phyloP scores from a whole-genome alignment of 106 monocot species.

The Acorus gramineus region DNA sequence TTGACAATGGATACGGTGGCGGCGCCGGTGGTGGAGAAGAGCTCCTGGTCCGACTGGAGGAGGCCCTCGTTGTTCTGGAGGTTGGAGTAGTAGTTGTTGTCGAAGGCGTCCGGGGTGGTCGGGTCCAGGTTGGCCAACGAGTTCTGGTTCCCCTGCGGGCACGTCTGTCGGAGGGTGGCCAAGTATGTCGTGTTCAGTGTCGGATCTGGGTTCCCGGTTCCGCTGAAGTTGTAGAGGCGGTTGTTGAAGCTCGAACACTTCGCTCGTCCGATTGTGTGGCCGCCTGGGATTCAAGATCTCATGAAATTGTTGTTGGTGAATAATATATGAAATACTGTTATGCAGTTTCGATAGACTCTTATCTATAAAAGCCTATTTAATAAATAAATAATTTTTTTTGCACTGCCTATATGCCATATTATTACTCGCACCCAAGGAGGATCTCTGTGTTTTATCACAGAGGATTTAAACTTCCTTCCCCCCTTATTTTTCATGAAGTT shows the following conservation, averaged over 20 bases:
- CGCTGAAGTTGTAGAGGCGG: conserved; percentile 40
- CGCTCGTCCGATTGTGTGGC: conserved; percentile 41
- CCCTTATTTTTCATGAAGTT: too few relatives aligned
- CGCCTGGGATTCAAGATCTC: conserved; percentile 11
- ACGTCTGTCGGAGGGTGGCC: conserved; percentile 14
- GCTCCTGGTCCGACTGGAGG: conserved; percentile 51
- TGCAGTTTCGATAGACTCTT: too few relatives aligned
- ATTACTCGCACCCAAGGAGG: too few relatives aligned
- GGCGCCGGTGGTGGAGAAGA: conserved; percentile 21
- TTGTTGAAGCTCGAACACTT: conserved; percentile 24
- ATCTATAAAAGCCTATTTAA: too few relatives aligned
- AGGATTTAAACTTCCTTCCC: too few relatives aligned
- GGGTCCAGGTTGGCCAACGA: conserved; percentile 32
- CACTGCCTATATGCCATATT: too few relatives aligned
- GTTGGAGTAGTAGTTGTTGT: conserved; percentile 47
- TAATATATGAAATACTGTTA: too few relatives aligned
- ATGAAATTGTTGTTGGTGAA: too few relatives aligned
- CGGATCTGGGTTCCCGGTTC: conserved; percentile 21
- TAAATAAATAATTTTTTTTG: too few relatives aligned
- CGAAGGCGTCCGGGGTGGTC: conserved; percentile 37
- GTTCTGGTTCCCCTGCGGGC: conserved; percentile 24
- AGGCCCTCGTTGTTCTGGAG: conserved; percentile 25
- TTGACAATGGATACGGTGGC: conserved; percentile 22
- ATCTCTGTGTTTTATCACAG: too few relatives aligned
- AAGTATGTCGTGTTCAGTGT: conserved; percentile 21